These are phyloP conservation scores for Brasilioporus rufonigricans DNA, from an alignment of 768 basidiomycete species.

Conservation along the genomic window DNA sequence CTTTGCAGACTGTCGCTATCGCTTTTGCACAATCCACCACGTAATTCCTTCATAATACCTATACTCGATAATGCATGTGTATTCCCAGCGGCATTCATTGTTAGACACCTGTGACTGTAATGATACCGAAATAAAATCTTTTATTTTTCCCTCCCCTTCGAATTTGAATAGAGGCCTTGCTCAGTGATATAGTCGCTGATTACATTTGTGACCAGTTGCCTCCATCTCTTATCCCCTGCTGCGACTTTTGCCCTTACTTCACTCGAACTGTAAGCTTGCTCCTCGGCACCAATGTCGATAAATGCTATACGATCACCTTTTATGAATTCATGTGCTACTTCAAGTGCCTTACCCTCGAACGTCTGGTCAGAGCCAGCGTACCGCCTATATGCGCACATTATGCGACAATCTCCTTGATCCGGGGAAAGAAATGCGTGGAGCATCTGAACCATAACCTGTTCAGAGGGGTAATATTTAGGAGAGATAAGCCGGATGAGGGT, in stretches of 20 bases:
- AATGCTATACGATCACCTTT: conserved; percentile 51
- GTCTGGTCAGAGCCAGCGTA: conserved; percentile 11
- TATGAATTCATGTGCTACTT: conserved; percentile 49
- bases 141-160: neutral
- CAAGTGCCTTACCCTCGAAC: conserved; percentile 26
- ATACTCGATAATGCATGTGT: conserved; percentile 3
- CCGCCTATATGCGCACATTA: conserved; percentile 66
- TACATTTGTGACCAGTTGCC: conserved; percentile 40
- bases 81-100: neutral
- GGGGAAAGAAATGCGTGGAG: conserved; percentile 59
- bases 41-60: conserved; percentile 8
- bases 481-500: conserved; percentile 81
- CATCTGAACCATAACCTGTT: conserved; percentile 50
- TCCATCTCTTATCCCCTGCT: conserved; percentile 40
- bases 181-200: conserved; percentile 53
- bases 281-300: conserved; percentile 56
- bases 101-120: neutral
- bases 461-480: conserved; percentile 65
- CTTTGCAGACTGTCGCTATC: conserved; percentile 69
- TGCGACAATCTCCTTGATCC: conserved; percentile 52
- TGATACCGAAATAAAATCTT: conserved; percentile 15
- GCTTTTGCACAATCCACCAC: conserved; percentile 78
- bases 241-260: conserved; percentile 45
- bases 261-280: conserved; percentile 67
- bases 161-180: conserved; percentile 42